A percentile compares a stretch with the other conserved stretches of the same genome.
phyloP scores from a whole-genome alignment of 805 yeast species.

The Scheffersomyces stipitis region DNA sequence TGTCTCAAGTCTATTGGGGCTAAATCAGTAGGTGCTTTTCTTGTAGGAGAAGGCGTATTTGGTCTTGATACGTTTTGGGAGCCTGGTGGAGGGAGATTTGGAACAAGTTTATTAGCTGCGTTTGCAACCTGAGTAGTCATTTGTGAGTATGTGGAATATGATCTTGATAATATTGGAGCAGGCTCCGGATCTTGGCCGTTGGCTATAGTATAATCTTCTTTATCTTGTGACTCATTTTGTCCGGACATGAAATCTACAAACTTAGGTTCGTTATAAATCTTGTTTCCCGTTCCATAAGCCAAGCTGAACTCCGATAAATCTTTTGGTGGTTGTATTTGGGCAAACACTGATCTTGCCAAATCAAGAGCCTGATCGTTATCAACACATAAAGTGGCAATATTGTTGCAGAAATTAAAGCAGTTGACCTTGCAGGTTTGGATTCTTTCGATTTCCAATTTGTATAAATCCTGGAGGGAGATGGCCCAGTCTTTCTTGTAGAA shows the following conservation, averaged over 20 bases:
- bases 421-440: slow-evolving; percentile 67
- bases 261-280: slow-evolving; percentile 56
- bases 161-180: slow-evolving; percentile 24
- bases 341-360: slow-evolving; percentile 62
- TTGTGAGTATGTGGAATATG: slow-evolving; percentile 27
- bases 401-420: slow-evolving; percentile 76
- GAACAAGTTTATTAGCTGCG: slow-evolving; percentile 1
- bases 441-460: slow-evolving; percentile 70
- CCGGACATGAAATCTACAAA: slow-evolving; percentile 59
- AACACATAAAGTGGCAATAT: slow-evolving; percentile 73
- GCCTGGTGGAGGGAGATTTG: slow-evolving; percentile 5
- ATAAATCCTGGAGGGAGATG: slow-evolving; percentile 57
- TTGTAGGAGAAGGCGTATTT: slow-evolving; percentile 7
- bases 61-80: slow-evolving; percentile 8
- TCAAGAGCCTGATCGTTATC: slow-evolving; percentile 78
- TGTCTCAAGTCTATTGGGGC: slow-evolving; percentile 2
- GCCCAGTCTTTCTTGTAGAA: slow-evolving; percentile 75
- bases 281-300: slow-evolving; percentile 63
- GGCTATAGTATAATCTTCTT: slow-evolving; percentile 21
- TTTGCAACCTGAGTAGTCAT: slow-evolving; percentile 5
- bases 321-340: slow-evolving; percentile 59
- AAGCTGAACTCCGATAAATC: slow-evolving; percentile 59
- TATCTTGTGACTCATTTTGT: slow-evolving; percentile 15
- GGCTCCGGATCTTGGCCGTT: slow-evolving; percentile 35
- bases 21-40: slow-evolving; percentile 4